phyloP scores from a whole-genome alignment of 805 yeast species.

The Kodamaea kakaduensis region DNA sequence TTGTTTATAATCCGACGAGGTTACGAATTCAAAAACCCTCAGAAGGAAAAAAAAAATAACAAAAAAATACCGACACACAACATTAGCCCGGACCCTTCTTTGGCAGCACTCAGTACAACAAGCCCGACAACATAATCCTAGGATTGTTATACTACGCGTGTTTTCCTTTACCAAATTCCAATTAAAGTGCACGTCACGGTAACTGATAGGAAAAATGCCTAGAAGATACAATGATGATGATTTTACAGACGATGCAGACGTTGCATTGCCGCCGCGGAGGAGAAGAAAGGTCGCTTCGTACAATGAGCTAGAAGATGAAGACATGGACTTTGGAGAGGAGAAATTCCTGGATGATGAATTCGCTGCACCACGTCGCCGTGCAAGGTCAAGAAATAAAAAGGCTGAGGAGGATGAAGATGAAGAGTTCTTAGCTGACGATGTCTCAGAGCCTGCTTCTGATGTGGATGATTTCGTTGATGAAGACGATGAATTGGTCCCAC shows the following conservation, averaged over 20 bases:
- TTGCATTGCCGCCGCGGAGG: slow-evolving; percentile 14
- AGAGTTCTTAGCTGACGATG: slow-evolving; percentile 7
- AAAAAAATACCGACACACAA: too few relatives aligned
- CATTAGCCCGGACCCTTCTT: too few relatives aligned
- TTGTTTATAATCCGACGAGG: too few relatives aligned
- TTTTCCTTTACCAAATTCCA: too few relatives aligned
- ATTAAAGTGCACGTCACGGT: too few relatives aligned
- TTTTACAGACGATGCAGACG: slow-evolving; percentile 16
- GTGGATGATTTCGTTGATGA: slow-evolving; percentile 16
- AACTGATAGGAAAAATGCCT: too few relatives aligned
- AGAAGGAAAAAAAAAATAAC: too few relatives aligned
- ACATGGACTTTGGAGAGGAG: slow-evolving; percentile 9
- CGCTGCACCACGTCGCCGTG: slow-evolving; percentile 7
- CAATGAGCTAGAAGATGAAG: slow-evolving; percentile 18
- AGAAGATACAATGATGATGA: slow-evolving; percentile 17
- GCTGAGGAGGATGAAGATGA: slow-evolving; percentile 13
- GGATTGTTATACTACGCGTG: too few relatives aligned
- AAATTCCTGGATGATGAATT: slow-evolving; percentile 9
- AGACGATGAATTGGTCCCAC: slow-evolving; percentile 8
- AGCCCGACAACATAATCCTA: too few relatives aligned
- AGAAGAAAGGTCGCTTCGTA: slow-evolving; percentile 13
- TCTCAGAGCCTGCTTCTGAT: slow-evolving; percentile 2
- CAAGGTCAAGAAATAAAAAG: slow-evolving; percentile 12
- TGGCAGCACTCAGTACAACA: too few relatives aligned
- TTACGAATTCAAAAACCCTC: too few relatives aligned